Evolutionary conservation across 2,329 filamentous ascomycete species (phyloP).

Genomic region (Sporothrix humicola): DNA sequence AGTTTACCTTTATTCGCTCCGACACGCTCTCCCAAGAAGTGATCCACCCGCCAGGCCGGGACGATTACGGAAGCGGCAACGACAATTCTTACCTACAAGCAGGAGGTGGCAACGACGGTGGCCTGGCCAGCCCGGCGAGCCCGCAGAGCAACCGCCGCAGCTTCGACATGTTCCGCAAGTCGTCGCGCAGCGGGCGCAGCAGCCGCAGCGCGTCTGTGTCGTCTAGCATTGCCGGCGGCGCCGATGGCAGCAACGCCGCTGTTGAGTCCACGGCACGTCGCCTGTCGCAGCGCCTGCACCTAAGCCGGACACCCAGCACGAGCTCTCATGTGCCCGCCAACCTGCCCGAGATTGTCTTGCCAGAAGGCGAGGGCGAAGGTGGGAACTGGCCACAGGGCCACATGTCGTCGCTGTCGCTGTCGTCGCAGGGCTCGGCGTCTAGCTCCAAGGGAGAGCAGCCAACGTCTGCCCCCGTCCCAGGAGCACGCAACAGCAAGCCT

Average conservation of each 20-base stretch:
- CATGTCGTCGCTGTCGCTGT: background rate
- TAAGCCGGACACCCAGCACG: constrained; percentile 62
- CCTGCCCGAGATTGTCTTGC: constrained; percentile 72
- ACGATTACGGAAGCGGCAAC: constrained; percentile 34
- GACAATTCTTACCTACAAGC: constrained; percentile 39
- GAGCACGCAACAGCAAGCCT: constrained; percentile 33
- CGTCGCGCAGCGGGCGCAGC: constrained; percentile 32
- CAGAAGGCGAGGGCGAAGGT: constrained; percentile 46
- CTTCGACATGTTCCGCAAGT: constrained; percentile 45
- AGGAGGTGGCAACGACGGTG: constrained; percentile 36
- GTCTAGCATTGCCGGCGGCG: constrained; percentile 45
- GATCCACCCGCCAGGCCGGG: constrained; percentile 68
- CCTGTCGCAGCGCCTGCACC: constrained; percentile 73
- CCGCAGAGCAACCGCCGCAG: constrained; percentile 39
- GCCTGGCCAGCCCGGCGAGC: constrained; percentile 40
- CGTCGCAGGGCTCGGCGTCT: constrained; percentile 18
- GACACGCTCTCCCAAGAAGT: constrained; percentile 82
- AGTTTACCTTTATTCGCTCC: constrained; percentile 83
- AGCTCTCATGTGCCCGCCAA: constrained; percentile 79
- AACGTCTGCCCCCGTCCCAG: background rate
- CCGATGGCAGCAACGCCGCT: constrained; percentile 39
- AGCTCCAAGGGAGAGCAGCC: background rate
- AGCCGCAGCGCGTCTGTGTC: constrained; percentile 57
- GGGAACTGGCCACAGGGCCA: constrained; percentile 41
- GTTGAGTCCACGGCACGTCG: constrained; percentile 46